Conservation (phyloP, 805 yeast species). For the Ogataea paradorogensis region DNA sequence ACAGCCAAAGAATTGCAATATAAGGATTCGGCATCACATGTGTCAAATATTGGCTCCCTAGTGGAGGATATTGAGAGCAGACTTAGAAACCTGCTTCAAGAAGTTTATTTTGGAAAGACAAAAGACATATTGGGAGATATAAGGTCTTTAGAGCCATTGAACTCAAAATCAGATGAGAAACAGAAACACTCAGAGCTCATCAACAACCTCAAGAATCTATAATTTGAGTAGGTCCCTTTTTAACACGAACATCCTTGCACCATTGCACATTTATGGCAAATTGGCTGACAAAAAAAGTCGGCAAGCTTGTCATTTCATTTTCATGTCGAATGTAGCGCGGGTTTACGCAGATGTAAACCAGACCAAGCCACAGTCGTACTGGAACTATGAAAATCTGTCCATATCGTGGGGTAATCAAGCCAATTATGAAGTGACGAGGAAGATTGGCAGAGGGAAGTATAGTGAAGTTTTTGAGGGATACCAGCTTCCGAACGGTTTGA, state of each 20-base stretch:
- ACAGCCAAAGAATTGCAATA: constrained; percentile 52
- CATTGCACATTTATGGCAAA: neutral
- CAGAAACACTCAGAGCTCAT: constrained; percentile 41
- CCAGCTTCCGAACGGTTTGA: constrained; percentile 57
- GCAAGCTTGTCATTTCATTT: neutral
- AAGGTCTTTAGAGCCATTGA: constrained; percentile 42
- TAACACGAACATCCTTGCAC: constrained; percentile 2
- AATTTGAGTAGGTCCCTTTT: constrained; percentile 1
- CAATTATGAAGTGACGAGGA: constrained; percentile 65
- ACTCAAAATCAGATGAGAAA: constrained; percentile 37
- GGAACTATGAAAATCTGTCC: constrained; percentile 77
- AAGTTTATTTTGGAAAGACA: constrained; percentile 93
- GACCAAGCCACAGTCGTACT: constrained; percentile 65
- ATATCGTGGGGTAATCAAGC: constrained; percentile 58
- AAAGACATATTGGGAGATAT: constrained; percentile 79
- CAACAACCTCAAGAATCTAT: constrained; percentile 34
- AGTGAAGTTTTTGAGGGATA: constrained; percentile 92
- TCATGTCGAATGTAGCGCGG: constrained; percentile 32
- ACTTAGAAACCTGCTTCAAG: constrained; percentile 82
- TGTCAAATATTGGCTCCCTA: constrained; percentile 79
- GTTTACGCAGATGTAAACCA: constrained; percentile 77
- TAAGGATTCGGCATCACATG: constrained; percentile 60
- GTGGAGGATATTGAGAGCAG: constrained; percentile 88
- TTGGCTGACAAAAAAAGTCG: constrained; percentile 3
- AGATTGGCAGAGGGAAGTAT: constrained; percentile 91